Percentiles rank a stretch among this genome's conserved stretches.
These are phyloP conservation scores for Pseudozyma sp. DNA, from an alignment of 1,284 basidiomycete species.

Conservation along the genomic window DNA sequence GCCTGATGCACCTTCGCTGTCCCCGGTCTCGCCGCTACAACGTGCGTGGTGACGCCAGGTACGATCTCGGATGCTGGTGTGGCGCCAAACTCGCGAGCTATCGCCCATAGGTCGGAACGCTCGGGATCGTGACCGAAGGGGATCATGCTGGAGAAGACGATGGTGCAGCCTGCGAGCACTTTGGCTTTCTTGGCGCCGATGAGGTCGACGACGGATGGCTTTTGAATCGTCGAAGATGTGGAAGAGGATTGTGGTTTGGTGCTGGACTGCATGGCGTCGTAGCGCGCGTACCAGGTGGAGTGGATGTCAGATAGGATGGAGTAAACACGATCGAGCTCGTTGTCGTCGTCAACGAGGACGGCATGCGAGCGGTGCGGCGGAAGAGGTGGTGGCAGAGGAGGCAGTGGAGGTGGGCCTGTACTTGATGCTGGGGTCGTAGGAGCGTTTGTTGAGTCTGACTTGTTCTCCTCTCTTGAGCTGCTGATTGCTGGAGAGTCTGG, in stretches of 20 bases:
- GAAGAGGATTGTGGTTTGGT: conserved; percentile 12
- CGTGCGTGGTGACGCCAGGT: conserved; percentile 80
- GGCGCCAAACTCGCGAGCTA: conserved; percentile 89
- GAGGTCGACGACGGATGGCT: conserved; percentile 74
- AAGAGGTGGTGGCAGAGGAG: conserved; percentile 25
- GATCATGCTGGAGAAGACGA: conserved; percentile 93
- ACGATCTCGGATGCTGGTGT: conserved; percentile 79
- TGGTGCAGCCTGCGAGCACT: conserved; percentile 80
- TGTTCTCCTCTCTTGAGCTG: conserved; percentile 19
- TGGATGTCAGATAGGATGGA: conserved; percentile 84
- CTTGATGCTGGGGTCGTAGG: conserved; percentile 4
- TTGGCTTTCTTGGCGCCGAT: conserved; percentile 82
- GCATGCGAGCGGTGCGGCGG: conserved; percentile 73
- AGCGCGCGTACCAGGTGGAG: conserved; percentile 75
- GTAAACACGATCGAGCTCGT: conserved; percentile 81
- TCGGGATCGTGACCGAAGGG: conserved; percentile 84
- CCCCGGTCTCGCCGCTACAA: conserved; percentile 81
- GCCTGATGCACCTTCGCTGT: conserved; percentile 91
- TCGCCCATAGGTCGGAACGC: conserved; percentile 85
- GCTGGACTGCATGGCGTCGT: conserved; percentile 26
- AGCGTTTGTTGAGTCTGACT: not conserved
- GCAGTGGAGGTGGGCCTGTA: conserved; percentile 1
- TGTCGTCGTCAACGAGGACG: conserved; percentile 86
- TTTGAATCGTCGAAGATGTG: conserved; percentile 8
- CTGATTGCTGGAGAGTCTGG: not conserved